Evolutionary conservation across 192 early-diverging fungal species (phyloP).

Genomic region (Borealophlyctis nickersoniae): DNA sequence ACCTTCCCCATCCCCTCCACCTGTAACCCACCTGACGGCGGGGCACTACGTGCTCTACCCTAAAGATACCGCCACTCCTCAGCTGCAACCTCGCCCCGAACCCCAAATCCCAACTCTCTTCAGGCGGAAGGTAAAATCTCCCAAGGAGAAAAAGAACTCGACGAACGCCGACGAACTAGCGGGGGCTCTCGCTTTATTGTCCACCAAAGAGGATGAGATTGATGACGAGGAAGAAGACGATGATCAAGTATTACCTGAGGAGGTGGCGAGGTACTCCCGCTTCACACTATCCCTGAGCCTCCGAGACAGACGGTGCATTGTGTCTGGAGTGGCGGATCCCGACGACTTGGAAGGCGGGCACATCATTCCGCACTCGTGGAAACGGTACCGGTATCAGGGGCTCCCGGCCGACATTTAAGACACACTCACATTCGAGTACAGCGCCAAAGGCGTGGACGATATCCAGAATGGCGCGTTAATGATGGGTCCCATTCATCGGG

Average conservation of each 20-base stretch:
- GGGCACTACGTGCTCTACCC: background rate
- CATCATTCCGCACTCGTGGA: conserved; percentile 14
- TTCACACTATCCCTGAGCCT: conserved; percentile 7
- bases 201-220: no score
- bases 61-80: background rate
- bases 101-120: background rate
- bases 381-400: background rate
- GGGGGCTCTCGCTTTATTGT: no score
- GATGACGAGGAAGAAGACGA: no score
- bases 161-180: no score
- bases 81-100: background rate
- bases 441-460: conserved; percentile 4
- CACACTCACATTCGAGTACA: background rate
- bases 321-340: background rate
- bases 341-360: conserved; percentile 2
- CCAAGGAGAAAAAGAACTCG: background rate
- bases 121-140: background rate
- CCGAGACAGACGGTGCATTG: conserved; percentile 14
- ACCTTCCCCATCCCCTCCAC: no score
- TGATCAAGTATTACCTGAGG: no score
- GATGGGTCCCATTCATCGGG: background rate
- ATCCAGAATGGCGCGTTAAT: conserved; percentile 11
- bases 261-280: conserved; percentile 2
- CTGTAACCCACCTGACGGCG: background rate
- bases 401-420: conserved; percentile 12